Evolutionary conservation across 768 basidiomycete genomes (phyloP).

Genomic region (Suillus ampliporus): DNA sequence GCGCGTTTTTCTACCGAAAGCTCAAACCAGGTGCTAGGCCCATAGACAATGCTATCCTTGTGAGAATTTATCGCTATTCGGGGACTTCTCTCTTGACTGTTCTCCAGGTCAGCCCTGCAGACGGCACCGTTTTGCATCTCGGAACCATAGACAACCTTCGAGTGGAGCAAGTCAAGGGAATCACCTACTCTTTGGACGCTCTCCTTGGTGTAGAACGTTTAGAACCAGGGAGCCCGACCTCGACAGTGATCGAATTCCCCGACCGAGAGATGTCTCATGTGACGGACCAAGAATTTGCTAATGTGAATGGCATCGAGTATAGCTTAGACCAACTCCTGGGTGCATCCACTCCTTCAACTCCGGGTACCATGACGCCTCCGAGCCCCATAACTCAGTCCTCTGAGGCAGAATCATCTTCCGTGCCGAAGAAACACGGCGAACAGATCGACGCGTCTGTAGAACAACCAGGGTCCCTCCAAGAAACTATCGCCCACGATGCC

Average conservation of each 20-base stretch:
- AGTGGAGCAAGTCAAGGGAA: conserved; percentile 97
- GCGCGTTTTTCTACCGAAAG: conserved; percentile 93
- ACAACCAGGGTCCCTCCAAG: conserved; percentile 54
- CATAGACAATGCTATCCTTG: conserved; percentile 75
- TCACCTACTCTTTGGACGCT: conserved; percentile 95
- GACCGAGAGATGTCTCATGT: conserved; percentile 65
- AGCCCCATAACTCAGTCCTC: conserved; percentile 16
- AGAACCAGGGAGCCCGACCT: conserved; percentile 47
- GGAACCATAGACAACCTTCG: conserved; percentile 79
- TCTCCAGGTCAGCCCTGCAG: conserved; percentile 87
- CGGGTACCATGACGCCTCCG: conserved; percentile 45
- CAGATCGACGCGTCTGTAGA: conserved; percentile 79
- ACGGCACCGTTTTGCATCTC: conserved; percentile 91
- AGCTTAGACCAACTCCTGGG: conserved; percentile 91
- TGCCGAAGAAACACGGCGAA: conserved; percentile 64
- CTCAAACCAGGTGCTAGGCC: conserved; percentile 84
- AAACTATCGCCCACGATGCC: conserved; percentile 67
- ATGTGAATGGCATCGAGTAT: conserved; percentile 97
- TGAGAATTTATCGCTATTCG: conserved; percentile 37
- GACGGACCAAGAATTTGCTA: conserved; percentile 89
- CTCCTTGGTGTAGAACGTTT: conserved; percentile 76
- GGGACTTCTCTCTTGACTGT: conserved; percentile 2
- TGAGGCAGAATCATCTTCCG: conserved; percentile 26
- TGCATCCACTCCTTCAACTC: conserved; percentile 43
- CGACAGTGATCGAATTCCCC: conserved; percentile 47